These are phyloP conservation scores for Aspergillus heteromorphus DNA, from an alignment of 495 filamentous ascomycete species.

Conservation along the genomic window DNA sequence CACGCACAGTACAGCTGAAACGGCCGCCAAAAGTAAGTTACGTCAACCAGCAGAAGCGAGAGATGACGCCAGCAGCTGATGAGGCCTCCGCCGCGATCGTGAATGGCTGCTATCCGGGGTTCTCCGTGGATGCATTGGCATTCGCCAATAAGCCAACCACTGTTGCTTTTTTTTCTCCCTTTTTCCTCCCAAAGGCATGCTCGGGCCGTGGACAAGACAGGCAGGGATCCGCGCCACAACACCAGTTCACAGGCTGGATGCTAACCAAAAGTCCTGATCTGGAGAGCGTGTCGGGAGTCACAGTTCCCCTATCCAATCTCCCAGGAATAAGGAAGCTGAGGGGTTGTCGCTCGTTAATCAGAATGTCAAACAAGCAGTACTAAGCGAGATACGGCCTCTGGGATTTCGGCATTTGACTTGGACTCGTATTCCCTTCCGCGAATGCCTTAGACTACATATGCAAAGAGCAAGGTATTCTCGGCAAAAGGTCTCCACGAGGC, in stretches of 20 bases:
- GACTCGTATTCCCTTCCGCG: neutral
- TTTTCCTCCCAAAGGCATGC: neutral
- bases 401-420: neutral
- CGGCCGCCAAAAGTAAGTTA: constrained; percentile 4
- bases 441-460: neutral
- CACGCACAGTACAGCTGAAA: constrained; percentile 5
- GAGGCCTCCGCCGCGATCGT: constrained; percentile 1
- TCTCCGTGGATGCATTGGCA: neutral
- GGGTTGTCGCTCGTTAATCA: neutral
- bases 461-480: neutral
- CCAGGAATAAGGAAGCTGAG: neutral
- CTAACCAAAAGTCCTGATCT: neutral
- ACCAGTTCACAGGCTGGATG: neutral
- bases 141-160: neutral
- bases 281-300: neutral
- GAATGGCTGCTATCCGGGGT: neutral
- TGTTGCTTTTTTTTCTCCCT: neutral
- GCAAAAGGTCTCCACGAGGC: neutral
- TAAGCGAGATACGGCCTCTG: neutral
- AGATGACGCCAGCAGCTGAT: constrained; percentile 16
- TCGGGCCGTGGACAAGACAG: neutral
- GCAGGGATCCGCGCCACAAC: neutral
- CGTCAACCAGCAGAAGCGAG: constrained; percentile 6
- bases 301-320: neutral
- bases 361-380: neutral